These are phyloP conservation scores for Talaromyces sp. DNA, from an alignment of 2,329 filamentous ascomycete species.

Conservation along the genomic window DNA sequence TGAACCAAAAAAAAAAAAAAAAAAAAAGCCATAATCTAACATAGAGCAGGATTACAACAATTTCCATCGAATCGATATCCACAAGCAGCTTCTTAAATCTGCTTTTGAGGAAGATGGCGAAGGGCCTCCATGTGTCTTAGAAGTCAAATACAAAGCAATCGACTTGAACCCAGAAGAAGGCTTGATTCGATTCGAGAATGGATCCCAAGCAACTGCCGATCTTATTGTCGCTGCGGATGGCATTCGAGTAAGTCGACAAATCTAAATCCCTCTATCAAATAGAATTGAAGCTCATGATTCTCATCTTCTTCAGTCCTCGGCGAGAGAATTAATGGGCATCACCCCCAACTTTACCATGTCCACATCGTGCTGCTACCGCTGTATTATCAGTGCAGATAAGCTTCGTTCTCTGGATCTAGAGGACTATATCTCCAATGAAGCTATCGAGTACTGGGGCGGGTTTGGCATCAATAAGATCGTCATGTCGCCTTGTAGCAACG, in stretches of 20 bases:
- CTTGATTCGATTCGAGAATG: conserved; percentile 24
- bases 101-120: conserved; percentile 25
- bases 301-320: conserved; percentile 15
- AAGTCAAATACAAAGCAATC: conserved; percentile 26
- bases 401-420: conserved; percentile 26
- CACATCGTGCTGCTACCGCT: conserved; percentile 41
- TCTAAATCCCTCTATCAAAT: not conserved
- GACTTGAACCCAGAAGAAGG: conserved; percentile 23
- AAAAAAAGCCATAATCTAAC: too few species aligned
- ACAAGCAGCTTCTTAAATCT: conserved; percentile 27
- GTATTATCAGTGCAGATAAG: conserved; percentile 29
- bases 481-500: conserved; percentile 42
- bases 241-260: conserved; percentile 22
- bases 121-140: conserved; percentile 16
- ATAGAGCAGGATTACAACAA: conserved; percentile 28
- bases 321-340: conserved; percentile 29
- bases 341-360: conserved; percentile 37
- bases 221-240: conserved; percentile 30
- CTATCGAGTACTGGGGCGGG: conserved; percentile 38
- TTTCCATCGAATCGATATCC: conserved; percentile 32
- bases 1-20: not conserved
- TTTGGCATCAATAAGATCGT: conserved; percentile 46
- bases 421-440: conserved; percentile 38
- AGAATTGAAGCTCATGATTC: not conserved
- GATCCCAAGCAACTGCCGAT: conserved; percentile 17